Base-by-base conservation (phyloP, 2,329 filamentous ascomycete species). In the Ceratocystis cubensis region DNA sequence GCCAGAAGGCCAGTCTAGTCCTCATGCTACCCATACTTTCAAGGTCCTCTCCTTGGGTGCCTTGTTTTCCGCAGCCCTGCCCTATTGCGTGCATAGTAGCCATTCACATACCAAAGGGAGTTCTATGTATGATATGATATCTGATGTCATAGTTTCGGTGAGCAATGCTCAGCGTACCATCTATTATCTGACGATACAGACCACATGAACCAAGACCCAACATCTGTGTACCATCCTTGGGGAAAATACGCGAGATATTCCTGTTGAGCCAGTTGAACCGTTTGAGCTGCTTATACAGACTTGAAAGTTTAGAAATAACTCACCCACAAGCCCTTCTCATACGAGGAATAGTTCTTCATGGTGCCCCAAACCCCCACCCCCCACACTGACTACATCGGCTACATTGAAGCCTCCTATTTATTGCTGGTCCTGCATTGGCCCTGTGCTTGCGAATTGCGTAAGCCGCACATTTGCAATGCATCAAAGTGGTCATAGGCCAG, bases 141-240 rank as follows among this genome's bases (percentile, higher is more conserved):
- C 48, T 50, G 20, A 50, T 50, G 48, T 25, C 48, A 50, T 50
- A 50, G 48, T 50, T 50, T 50, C 48, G 48, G 48, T 50, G 48
- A 50, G 22, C 2, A 7, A 10, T 50, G 4, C n/a, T 10, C n/a
- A 50, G 22, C n/a, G 48, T 10, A 10, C 6, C 6, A 13, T 50
- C 17, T 50, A 50, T 25, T n/a, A n/a, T n/a, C 46, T 22, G 46
- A 22, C 20, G 46, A 48, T n/a, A 5, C 46, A 50, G 48, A 22
- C 48, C 48, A 22, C 48, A 50, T 22, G 8, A 50, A 3, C n/a
- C 17, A 50, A 50, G 20, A 50, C 22, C 8, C n/a, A 25, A 5
- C 15, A 8, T 22, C 37, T 13, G 37, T 41, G 37, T 15, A 41
- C 37, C 37, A 41, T 41, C 3, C 37, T 41, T 41, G 13, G 13